Conservation (phyloP, 768 basidiomycete species). For the Agaricus subrufescens region DNA sequence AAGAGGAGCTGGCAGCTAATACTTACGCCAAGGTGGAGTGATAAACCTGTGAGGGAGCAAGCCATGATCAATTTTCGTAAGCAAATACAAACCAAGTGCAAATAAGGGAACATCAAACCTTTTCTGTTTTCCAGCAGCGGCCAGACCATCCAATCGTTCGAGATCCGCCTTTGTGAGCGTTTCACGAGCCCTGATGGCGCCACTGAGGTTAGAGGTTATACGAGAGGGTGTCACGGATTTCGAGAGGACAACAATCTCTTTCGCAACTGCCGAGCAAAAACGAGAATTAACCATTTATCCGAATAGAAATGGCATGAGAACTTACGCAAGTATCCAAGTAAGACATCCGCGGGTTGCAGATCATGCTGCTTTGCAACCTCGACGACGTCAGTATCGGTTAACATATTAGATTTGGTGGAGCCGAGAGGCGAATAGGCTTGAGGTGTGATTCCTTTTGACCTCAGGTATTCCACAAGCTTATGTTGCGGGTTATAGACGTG, state of each 20-base stretch:
- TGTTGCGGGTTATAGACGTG: constrained; percentile 77
- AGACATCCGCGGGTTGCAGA: constrained; percentile 50
- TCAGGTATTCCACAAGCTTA: constrained; percentile 57
- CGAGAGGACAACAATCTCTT: constrained; percentile 62
- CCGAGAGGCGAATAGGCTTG: constrained; percentile 84
- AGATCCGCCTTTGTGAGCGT: constrained; percentile 50
- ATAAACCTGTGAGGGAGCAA: constrained; percentile 35
- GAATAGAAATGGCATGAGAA: constrained; percentile 1
- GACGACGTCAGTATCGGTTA: constrained; percentile 55
- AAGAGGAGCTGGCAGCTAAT: constrained; percentile 7
- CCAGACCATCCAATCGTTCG: constrained; percentile 50
- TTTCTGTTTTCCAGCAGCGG: constrained; percentile 61
- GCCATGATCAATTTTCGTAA: background rate
- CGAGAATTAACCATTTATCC: background rate
- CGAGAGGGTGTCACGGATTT: constrained; percentile 74
- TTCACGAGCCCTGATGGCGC: constrained; percentile 40
- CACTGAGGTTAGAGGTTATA: constrained; percentile 55
- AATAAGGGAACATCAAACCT: constrained; percentile 28
- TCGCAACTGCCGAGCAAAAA: constrained; percentile 40
- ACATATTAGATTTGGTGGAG: constrained; percentile 59
- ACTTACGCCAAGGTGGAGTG: constrained; percentile 68
- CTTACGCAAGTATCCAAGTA: constrained; percentile 62
- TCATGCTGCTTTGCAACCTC: constrained; percentile 56
- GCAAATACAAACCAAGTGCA: constrained; percentile 3
- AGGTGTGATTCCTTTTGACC: constrained; percentile 60